Base-by-base conservation (phyloP, 495 filamentous ascomycete genomes). In the Cryomyces minteri region DNA sequence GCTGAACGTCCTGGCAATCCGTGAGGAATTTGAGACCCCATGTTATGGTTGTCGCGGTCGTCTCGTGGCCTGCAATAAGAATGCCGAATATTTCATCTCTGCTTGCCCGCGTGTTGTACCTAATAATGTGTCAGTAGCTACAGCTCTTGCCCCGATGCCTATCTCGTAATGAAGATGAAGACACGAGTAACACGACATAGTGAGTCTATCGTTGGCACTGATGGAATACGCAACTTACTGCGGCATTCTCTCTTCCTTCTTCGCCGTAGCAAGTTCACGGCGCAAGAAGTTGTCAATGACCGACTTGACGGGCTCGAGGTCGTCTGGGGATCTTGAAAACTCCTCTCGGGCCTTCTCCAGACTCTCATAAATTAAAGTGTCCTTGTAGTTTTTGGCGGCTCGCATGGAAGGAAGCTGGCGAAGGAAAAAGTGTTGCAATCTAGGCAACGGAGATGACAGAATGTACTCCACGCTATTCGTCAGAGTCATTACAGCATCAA, bases 1-100 rank as follows among this genome's bases (percentile, higher is more conserved):
- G 11, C 32, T 52, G 50, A 5, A 48, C 50, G 1, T 45, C 46
- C 39, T 28, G 50, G 5, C 46, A n/a, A 5, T n/a, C 39, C 2
- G 50, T 39, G 18, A 49, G 42, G 37, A 34, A 38, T 39, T 52
- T 52, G 7, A 49, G 6, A 29, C n/a, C 50, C 50, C 50, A 48
- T 28, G 9, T 5, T 4, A 48, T 31, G 30, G 41, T 38, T 0
- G 50, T 45, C 6, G 41, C 32, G 5, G 50, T 48, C 1, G 45
- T 52, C 28, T 52, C 50, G 31, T 48, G 41, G 7, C 50, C 49
- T 4, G 38, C 49, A 31, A 51, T 25, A 38, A 41, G 9, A 18
- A 41, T 10, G 9, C n/a, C n/a, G 4, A 41, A 41, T 12, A 41
- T 10, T 18, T 41, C 40, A 4, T 41, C 40, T 10, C 25, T 10